Conservation (phyloP, 2,329 filamentous ascomycete genomes). For the Claviceps citrina region DNA sequence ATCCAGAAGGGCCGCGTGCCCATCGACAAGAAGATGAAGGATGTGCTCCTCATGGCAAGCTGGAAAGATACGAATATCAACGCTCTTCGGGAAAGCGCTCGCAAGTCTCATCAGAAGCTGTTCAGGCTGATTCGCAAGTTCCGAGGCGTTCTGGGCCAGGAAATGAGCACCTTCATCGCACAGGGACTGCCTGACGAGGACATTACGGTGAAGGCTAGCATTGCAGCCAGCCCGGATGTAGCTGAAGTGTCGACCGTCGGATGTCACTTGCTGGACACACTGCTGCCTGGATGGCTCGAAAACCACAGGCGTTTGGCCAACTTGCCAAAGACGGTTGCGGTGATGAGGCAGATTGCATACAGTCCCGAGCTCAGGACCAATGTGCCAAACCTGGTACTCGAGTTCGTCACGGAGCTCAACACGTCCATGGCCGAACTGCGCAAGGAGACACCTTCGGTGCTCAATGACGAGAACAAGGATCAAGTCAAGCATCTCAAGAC, state of each 20-base stretch:
- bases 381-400: slow-evolving; percentile 43
- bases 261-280: slow-evolving; percentile 11
- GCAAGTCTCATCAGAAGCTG: slow-evolving; percentile 78
- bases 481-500: slow-evolving; percentile 77
- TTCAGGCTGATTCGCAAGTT: slow-evolving; percentile 89
- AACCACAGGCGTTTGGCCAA: slow-evolving; percentile 55
- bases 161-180: slow-evolving; percentile 50
- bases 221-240: background rate
- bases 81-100: slow-evolving; percentile 74
- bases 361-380: slow-evolving; percentile 37
- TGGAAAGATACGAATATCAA: slow-evolving; percentile 98
- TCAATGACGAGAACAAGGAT: slow-evolving; percentile 78
- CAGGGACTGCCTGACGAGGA: slow-evolving; percentile 42
- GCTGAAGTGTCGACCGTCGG: slow-evolving; percentile 8
- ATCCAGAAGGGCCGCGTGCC: slow-evolving; percentile 52
- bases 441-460: slow-evolving; percentile 64
- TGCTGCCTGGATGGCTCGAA: slow-evolving; percentile 23
- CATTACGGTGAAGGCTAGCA: slow-evolving; percentile 6
- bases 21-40: slow-evolving; percentile 84
- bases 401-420: slow-evolving; percentile 54
- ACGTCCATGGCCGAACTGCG: slow-evolving; percentile 57
- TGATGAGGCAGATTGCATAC: slow-evolving; percentile 52
- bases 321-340: slow-evolving; percentile 49
- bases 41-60: slow-evolving; percentile 82
- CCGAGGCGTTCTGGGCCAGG: slow-evolving; percentile 59